phyloP scores from a whole-genome alignment of 2,329 filamentous ascomycete genomes.

The Talaromyces sp. region DNA sequence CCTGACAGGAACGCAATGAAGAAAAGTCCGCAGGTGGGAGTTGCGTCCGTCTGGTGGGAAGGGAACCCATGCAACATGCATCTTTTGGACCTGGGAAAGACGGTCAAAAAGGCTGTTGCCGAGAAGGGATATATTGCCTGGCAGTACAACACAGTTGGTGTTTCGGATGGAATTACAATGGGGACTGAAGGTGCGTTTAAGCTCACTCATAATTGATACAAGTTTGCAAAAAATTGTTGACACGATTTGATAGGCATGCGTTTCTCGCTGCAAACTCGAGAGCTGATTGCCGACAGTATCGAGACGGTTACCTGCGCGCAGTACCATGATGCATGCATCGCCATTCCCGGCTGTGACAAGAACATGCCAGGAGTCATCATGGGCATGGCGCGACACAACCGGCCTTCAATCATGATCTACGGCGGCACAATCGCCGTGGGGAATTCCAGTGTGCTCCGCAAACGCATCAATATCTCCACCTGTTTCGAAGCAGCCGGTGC shows the following conservation, averaged over 20 bases:
- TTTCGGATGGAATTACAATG: constrained; percentile 93
- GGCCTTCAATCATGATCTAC: constrained; percentile 92
- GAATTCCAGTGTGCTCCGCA: constrained; percentile 69
- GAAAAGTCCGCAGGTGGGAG: constrained; percentile 80
- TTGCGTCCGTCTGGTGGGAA: constrained; percentile 95
- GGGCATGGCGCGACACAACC: constrained; percentile 84
- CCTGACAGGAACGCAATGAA: constrained; percentile 80
- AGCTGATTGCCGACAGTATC: constrained; percentile 90
- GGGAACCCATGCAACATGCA: constrained; percentile 82
- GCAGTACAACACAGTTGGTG: constrained; percentile 89
- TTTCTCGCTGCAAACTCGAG: constrained; percentile 82
- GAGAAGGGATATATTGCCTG: constrained; percentile 85
- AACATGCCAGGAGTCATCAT: constrained; percentile 95
- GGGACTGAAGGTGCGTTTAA: constrained; percentile 72
- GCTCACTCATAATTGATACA: background rate
- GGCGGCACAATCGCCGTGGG: constrained; percentile 86
- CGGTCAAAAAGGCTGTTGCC: constrained; percentile 74
- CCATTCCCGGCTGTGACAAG: constrained; percentile 92
- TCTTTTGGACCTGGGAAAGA: constrained; percentile 82
- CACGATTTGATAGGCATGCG: constrained; percentile 64
- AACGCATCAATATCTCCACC: constrained; percentile 78
- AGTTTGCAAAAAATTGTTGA: background rate
- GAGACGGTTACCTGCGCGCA: constrained; percentile 91
- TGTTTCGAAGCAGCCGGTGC: constrained; percentile 86
- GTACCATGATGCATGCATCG: constrained; percentile 87